Evolutionary conservation across 345 rosid genomes (phyloP).

Genomic region (Aurinia saxatilis): DNA sequence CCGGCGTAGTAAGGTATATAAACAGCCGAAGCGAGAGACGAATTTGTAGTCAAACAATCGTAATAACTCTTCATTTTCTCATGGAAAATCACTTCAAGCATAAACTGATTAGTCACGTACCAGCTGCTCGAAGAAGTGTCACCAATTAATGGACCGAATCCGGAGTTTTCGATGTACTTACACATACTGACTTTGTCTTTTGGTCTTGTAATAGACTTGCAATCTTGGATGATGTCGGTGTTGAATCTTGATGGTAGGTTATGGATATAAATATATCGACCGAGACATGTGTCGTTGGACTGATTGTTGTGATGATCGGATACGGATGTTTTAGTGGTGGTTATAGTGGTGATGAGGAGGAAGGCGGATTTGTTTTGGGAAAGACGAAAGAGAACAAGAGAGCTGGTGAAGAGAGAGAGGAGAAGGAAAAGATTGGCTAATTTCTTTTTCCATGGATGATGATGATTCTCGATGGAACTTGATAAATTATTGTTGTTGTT

Average conservation of each 20-base stretch:
- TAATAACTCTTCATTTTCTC: constrained; percentile 49
- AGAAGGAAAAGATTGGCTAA: constrained; percentile 2
- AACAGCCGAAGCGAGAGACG: constrained; percentile 45
- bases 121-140: constrained; percentile 5
- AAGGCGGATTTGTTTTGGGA: constrained; percentile 17
- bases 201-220: constrained; percentile 34
- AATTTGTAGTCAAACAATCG: constrained; percentile 43
- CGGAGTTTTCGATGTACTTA: constrained; percentile 29
- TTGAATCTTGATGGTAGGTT: constrained; percentile 46
- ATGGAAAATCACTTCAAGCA: constrained; percentile 46
- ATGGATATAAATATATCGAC: constrained; percentile 41
- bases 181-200: constrained; percentile 41
- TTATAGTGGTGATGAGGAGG: constrained; percentile 5
- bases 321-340: not conserved
- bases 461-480: not conserved
- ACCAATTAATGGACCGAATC: constrained; percentile 39
- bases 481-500: not conserved
- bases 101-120: constrained; percentile 47
- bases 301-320: not conserved
- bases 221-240: constrained; percentile 31
- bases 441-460: constrained; percentile 5
- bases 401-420: constrained; percentile 18
- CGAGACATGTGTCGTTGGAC: constrained; percentile 27
- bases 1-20: constrained; percentile 52
- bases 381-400: constrained; percentile 5